phyloP scores from a whole-genome alignment of 495 filamentous ascomycete genomes.

The Geopyxis carbonaria region DNA sequence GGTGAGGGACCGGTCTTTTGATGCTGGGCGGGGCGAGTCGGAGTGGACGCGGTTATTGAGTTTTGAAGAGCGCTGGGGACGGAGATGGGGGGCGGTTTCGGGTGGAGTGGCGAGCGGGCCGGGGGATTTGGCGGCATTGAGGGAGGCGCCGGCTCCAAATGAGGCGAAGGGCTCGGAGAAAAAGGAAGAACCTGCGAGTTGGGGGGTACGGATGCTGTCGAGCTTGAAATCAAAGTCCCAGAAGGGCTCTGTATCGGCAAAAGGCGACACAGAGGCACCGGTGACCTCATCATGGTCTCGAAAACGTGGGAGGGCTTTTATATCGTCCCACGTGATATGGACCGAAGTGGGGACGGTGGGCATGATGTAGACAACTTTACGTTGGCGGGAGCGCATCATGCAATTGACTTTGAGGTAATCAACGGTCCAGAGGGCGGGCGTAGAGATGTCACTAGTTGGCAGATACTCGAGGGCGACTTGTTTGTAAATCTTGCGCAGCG shows the following conservation, averaged over 20 bases:
- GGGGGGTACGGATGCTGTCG: background rate
- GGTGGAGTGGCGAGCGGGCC: conserved; percentile 10
- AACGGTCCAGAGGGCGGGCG: conserved; percentile 47
- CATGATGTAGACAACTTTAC: conserved; percentile 16
- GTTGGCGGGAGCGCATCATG: conserved; percentile 9
- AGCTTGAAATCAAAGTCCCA: conserved; percentile 3
- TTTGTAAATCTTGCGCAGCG: conserved; percentile 52
- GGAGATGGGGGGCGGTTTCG: conserved; percentile 1
- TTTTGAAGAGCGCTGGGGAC: background rate
- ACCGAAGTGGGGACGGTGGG: conserved; percentile 1
- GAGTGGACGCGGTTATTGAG: background rate
- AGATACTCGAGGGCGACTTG: conserved; percentile 50
- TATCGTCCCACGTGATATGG: conserved; percentile 11
- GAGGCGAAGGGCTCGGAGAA: conserved; percentile 3
- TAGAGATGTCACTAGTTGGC: conserved; percentile 45
- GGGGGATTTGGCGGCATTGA: conserved; percentile 12
- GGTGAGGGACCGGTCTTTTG: too few relatives aligned
- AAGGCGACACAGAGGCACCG: background rate
- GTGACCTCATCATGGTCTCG: background rate
- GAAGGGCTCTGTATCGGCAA: background rate
- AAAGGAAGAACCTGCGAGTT: background rate
- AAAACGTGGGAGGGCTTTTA: conserved; percentile 2
- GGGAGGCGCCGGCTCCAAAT: background rate
- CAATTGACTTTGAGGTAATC: conserved; percentile 36
- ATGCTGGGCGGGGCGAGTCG: background rate